Conservation (phyloP, 139 green algal genomes). For the Asterochloris sp. region DNA sequence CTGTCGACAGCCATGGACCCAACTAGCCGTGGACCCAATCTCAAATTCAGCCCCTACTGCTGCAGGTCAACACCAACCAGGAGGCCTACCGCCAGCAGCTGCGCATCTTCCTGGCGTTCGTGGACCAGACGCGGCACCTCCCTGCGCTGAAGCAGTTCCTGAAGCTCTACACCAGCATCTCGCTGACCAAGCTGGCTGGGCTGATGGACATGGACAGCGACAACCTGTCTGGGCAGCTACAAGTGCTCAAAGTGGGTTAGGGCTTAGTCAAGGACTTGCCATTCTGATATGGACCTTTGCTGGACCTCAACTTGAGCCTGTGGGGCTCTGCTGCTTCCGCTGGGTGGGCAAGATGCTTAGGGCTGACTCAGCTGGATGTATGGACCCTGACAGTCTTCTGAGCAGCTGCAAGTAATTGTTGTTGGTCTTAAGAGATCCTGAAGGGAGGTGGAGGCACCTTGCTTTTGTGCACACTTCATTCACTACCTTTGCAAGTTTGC, state of each 20-base stretch:
- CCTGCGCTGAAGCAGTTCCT: conserved; percentile 80
- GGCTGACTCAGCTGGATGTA: no score
- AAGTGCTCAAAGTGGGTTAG: conserved; percentile 41
- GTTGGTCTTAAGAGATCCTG: not conserved
- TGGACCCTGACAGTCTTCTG: not conserved
- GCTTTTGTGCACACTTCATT: not conserved
- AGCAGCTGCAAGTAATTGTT: not conserved
- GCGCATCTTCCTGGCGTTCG: conserved; percentile 75
- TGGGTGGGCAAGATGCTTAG: not conserved
- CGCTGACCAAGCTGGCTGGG: conserved; percentile 78
- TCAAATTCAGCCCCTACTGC: no score
- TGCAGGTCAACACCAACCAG: conserved; percentile 74
- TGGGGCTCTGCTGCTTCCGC: not conserved
- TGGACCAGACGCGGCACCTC: conserved; percentile 69
- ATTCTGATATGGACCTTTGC: no score
- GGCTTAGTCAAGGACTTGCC: not conserved
- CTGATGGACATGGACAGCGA: conserved; percentile 81
- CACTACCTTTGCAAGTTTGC: not conserved
- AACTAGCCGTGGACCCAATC: not conserved
- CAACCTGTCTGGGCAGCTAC: conserved; percentile 62
- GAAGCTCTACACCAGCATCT: conserved; percentile 89
- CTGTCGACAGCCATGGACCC: no score
- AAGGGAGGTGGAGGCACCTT: not conserved
- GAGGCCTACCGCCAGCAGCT: conserved; percentile 90
- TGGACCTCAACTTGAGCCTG: not conserved